Evolutionary conservation across 2,329 filamentous ascomycete genomes (phyloP).

Genomic region (Beauveria brongniartii): DNA sequence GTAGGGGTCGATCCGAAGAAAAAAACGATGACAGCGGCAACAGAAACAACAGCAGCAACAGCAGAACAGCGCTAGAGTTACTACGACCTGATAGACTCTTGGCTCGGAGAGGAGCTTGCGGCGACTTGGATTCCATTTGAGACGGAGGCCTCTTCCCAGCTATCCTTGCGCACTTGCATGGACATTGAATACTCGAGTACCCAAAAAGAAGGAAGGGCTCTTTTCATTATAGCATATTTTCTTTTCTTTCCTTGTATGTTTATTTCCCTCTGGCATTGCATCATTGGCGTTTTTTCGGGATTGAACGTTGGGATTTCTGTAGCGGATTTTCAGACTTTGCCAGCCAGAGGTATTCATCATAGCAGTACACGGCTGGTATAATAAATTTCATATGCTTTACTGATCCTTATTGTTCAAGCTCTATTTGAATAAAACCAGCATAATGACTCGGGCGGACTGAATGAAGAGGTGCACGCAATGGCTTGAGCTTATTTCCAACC

Average conservation of each 20-base stretch:
- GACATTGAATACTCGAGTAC: background rate
- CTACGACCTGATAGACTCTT: too few relatives aligned
- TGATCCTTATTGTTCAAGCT: background rate
- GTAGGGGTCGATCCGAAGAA: background rate
- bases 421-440: too few relatives aligned
- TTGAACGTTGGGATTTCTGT: background rate
- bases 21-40: background rate
- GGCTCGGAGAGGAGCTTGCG: background rate
- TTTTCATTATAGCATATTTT: background rate
- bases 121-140: background rate
- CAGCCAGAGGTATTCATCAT: background rate
- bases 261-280: background rate
- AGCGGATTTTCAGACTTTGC: background rate
- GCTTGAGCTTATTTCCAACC: background rate
- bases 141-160: background rate
- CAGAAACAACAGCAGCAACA: background rate
- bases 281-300: conserved; percentile 1
- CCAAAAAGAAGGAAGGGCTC: background rate
- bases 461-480: background rate
- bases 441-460: too few relatives aligned
- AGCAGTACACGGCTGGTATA: background rate
- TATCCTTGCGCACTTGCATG: background rate
- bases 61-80: background rate
- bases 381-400: background rate
- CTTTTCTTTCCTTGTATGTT: background rate